Conservation (phyloP, 1,139 yeast species). For the Debaryomyces robertsiae region DNA sequence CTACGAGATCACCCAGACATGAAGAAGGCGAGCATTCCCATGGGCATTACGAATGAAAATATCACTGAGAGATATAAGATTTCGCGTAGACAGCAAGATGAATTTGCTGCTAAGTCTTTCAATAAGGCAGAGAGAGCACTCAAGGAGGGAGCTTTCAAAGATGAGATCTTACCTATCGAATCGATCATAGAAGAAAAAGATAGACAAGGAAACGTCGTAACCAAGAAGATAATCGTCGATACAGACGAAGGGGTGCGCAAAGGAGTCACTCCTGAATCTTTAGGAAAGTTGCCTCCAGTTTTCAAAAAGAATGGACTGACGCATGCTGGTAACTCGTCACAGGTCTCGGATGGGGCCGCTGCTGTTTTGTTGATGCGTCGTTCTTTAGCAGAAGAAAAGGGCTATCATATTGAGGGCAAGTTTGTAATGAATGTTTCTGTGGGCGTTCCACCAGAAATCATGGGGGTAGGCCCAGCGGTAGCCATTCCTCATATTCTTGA, state of each 20-base stretch:
- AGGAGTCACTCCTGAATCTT: constrained; percentile 78
- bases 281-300: constrained; percentile 80
- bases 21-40: constrained; percentile 50
- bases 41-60: constrained; percentile 70
- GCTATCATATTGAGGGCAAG: constrained; percentile 69
- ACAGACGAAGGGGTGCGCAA: constrained; percentile 91
- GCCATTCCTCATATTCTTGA: constrained; percentile 84
- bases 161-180: constrained; percentile 82
- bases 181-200: constrained; percentile 53
- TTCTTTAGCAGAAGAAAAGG: constrained; percentile 77
- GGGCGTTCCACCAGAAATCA: constrained; percentile 94
- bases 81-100: constrained; percentile 77
- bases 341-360: constrained; percentile 91
- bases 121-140: constrained; percentile 78
- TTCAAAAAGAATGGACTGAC: constrained; percentile 81
- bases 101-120: constrained; percentile 85
- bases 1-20: constrained; percentile 31
- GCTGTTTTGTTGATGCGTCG: constrained; percentile 85
- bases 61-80: constrained; percentile 55
- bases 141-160: constrained; percentile 69
- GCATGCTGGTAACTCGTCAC: constrained; percentile 97
- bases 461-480: constrained; percentile 96
- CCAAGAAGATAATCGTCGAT: constrained; percentile 52
- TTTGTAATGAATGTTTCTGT: constrained; percentile 74
- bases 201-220: constrained; percentile 47